Evolutionary conservation across 371 early-diverging fungal species (phyloP), one percentile per base, ranked within the genome.

Genomic region (Coemansia sp.): DNA sequence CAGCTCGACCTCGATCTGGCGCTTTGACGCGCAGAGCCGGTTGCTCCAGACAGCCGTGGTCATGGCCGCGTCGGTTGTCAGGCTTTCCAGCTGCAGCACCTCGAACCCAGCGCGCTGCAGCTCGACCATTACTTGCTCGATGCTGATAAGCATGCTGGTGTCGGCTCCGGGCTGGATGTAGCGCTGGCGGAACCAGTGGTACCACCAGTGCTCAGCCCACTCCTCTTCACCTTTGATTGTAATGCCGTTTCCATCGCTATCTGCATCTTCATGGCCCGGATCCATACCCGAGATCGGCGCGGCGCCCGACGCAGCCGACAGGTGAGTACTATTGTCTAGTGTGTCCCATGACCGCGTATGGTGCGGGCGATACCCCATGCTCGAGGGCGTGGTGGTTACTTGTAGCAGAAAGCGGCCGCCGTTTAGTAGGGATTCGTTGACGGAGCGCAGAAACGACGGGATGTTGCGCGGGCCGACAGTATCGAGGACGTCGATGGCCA

Each of bases 141-240:
- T 44, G 49, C 62, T 69, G 40, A 58, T 14, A 37, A 66, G 53
- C 64, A 67, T 65, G 48, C 63, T 62, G 1, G 77, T 72, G 39
- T 72, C 77, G 14, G 74, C 61, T 1, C 77, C 74, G 3, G 77
- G 77, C 40, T 62, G 69, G 52, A 77, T 72, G 43, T 68, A 55
- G 33, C 48, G 46, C 57, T 69, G 69, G 10, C 69, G 60, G 62
- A 69, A 77, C 74, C 65, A 65, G 60, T 77, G 77, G 69, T 77
- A 77, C 75, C 75, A 75, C 75, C 75, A 75, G 51, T 63, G 66
- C 63, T 75, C 75, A 0, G 75, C 70, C 66, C 63, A 60, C 57
- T 69, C 66, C 31, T 66, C 69, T 4, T 65, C 66, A 9, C 69
- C 66, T 10, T 55, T 38, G 4, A 39, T 9, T 4, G 42, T 36